Conservation (phyloP, 75 land plant species). For the Picea glauca region DNA sequence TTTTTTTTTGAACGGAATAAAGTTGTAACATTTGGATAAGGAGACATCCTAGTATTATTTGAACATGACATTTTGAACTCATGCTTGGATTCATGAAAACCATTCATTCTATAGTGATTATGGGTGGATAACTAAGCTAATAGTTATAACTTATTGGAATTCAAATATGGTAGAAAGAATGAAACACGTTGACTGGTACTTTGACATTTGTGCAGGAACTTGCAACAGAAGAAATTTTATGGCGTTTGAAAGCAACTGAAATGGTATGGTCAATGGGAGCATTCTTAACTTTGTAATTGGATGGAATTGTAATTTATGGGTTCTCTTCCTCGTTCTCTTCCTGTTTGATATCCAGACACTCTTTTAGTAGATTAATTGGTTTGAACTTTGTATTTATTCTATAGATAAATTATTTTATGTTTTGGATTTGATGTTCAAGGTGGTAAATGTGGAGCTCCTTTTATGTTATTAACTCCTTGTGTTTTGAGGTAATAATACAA, state of each 20-base stretch:
- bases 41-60: not conserved
- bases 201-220: constrained; percentile 2
- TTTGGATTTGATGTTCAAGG: not conserved
- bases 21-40: not conserved
- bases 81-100: not conserved
- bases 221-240: constrained; percentile 1
- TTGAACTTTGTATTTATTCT: too few relatives aligned
- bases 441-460: not conserved
- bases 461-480: too few relatives aligned
- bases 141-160: not conserved
- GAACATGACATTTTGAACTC: not conserved
- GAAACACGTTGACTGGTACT: not conserved
- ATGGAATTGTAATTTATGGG: not conserved
- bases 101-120: not conserved
- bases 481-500: too few relatives aligned
- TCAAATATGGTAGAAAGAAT: not conserved
- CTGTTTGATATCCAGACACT: not conserved
- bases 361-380: not conserved
- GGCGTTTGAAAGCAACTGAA: constrained; percentile 5
- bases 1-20: not conserved
- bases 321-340: too few relatives aligned
- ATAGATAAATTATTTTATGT: not conserved
- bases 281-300: not conserved
- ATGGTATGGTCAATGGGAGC: not conserved
- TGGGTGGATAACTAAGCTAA: not conserved